Evolutionary conservation across 2,329 filamentous ascomycete genomes (phyloP).

Genomic region (Samsoniella hepiali): DNA sequence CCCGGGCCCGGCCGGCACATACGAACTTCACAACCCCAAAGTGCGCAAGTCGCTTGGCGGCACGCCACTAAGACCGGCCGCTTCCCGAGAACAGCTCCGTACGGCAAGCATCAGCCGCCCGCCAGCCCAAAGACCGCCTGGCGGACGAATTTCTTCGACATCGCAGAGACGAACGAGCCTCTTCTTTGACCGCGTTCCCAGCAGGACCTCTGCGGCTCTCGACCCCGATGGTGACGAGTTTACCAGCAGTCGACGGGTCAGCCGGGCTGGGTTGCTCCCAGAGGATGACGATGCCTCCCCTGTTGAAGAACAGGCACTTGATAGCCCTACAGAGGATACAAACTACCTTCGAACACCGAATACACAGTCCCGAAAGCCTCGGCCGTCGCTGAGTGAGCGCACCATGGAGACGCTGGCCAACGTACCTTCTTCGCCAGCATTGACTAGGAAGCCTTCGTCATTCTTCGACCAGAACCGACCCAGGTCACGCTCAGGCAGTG

Average conservation of each 20-base stretch:
- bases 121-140: slow-evolving; percentile 21
- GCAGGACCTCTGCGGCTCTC: slow-evolving; percentile 15
- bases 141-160: slow-evolving; percentile 8
- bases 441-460: slow-evolving; percentile 63
- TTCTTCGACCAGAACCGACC: slow-evolving; percentile 69
- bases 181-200: slow-evolving; percentile 18
- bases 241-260: not conserved
- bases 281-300: slow-evolving; percentile 21
- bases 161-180: slow-evolving; percentile 19
- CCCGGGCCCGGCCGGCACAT: slow-evolving; percentile 19
- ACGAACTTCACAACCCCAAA: slow-evolving; percentile 39
- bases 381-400: slow-evolving; percentile 71
- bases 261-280: not conserved
- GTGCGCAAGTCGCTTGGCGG: slow-evolving; percentile 34
- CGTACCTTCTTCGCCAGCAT: slow-evolving; percentile 72
- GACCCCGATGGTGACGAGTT: slow-evolving; percentile 16
- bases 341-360: slow-evolving; percentile 23
- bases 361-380: slow-evolving; percentile 29
- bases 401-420: slow-evolving; percentile 81
- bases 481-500: slow-evolving; percentile 43
- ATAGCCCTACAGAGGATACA: not conserved
- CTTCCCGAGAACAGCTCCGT: slow-evolving; percentile 40
- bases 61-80: not conserved
- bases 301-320: not conserved
- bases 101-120: slow-evolving; percentile 24